Evolutionary conservation across 2,329 filamentous ascomycete genomes (phyloP), one percentile per base, ranked within the genome.

Genomic region (Diplodia mutila): DNA sequence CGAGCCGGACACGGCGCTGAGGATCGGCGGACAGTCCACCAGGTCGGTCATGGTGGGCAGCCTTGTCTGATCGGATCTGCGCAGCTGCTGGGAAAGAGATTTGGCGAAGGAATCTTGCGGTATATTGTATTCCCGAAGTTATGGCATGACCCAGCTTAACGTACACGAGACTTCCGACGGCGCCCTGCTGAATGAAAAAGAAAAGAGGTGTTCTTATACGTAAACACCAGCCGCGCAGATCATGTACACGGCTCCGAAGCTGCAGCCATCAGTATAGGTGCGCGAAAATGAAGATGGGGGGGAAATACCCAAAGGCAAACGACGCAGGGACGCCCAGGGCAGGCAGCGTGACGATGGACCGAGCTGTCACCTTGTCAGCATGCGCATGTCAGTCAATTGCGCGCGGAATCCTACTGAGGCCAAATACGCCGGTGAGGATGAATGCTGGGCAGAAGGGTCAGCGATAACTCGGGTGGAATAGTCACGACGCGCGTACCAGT

Each of bases 191-290:
- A 68, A 70, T 68, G 71, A 70, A 70, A 63, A 71, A 68, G 69
- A 69, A 71, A 70, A 71, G 18, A 46, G 42, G 32, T 71, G 73
- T 39, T 64, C 11, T 82, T 88, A 99, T 80, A 99, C 93, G 89
- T 99, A 98, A 77, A 99, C 95, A 79, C 95, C 95, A 78, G 95
- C 95, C 69, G 94, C 95, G 82, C 95, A 99, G 82, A 99, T 98
- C 91, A 97, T 97, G 83, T 95, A 97, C 54, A 99, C 93, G 61
- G 94, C 90, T 74, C 95, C 95, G 80, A 97, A 91, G 61, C 94
- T 97, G 76, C n/a, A 12, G 23, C 23, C n/a, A 48, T 72, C 37
- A 72, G 68, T 52, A 42, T 57, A 51, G 27, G 65, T 68, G 59
- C 61, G 49, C 57, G 6, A 18, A 9, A n/a, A 39, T 25, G 21